phyloP scores from a whole-genome alignment of 1,284 basidiomycete species.

The Leccinum fuscescens region DNA sequence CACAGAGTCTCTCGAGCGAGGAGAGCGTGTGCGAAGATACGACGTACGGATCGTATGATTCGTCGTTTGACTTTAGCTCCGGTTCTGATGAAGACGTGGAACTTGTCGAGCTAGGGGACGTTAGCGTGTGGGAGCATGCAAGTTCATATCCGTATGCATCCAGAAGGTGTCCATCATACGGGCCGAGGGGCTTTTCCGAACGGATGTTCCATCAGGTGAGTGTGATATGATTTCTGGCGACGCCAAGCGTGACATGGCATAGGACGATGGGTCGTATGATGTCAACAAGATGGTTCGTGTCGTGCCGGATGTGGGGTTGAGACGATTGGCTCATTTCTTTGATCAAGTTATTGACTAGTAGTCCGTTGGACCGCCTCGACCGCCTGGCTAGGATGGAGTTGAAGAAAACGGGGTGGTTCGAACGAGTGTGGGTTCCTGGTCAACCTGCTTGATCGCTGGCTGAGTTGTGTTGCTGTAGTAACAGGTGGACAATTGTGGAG shows the following conservation, averaged over 20 bases:
- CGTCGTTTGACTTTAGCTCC: constrained; percentile 14
- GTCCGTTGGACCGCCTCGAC: constrained; percentile 31
- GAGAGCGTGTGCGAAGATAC: constrained; percentile 10
- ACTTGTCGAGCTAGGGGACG: constrained; percentile 13
- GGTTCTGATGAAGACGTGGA: constrained; percentile 18
- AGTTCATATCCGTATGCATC: constrained; percentile 18
- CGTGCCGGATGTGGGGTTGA: background rate
- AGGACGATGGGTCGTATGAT: constrained; percentile 22
- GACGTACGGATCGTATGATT: constrained; percentile 6
- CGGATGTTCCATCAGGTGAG: constrained; percentile 16
- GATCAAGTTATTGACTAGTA: constrained; percentile 19
- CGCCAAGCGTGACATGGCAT: background rate
- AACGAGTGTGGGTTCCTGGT: constrained; percentile 23
- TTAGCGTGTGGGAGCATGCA: constrained; percentile 13
- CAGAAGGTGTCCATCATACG: background rate
- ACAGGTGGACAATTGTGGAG: constrained; percentile 30
- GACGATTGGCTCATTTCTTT: constrained; percentile 1
- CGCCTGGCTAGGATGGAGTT: constrained; percentile 27
- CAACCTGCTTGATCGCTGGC: background rate
- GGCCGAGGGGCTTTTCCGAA: constrained; percentile 5
- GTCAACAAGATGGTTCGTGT: constrained; percentile 32
- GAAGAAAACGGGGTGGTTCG: constrained; percentile 33
- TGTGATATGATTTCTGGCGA: background rate
- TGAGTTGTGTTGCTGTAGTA: constrained; percentile 10
- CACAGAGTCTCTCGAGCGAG: constrained; percentile 19